Evolutionary conservation across 1,139 yeast genomes (phyloP), one percentile per base, ranked within the genome.

Genomic region (Blastobotrys capitulatus): DNA sequence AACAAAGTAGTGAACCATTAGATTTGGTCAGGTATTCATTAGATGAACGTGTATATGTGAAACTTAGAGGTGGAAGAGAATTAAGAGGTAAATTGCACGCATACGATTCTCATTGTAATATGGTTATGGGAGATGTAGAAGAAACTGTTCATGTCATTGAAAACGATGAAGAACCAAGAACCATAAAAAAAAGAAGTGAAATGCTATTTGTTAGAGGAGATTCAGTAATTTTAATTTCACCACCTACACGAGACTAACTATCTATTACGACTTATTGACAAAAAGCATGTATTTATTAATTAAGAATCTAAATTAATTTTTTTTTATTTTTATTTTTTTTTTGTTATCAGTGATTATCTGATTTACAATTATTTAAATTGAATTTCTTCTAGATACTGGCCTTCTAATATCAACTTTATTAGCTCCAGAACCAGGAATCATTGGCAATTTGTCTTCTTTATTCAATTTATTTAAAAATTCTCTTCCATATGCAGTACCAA

Each of bases 161-260:
- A 15, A 73, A 65, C 6, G 66, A 73, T 10, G 75, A 74, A 16
- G 26, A 19, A 9, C 63, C 75, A 38, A 69, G 65, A 68, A 68
- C 77, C 9, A 68, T 67, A 20, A 84, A 82, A 41, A 87, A 86
- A 64, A 74, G 76, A 53, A 79, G 89, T 20, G 96, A 87, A 52
- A 86, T 94, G 92, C 83, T 94, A 46, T 92, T 90, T 70, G 92
- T 94, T 19, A 82, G 98, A 72, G 98, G 98, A 18, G 97, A 92
- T 69, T 83, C 95, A 5, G 97, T 90, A 44, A 87, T 92, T 49
- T 76, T 89, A 60, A 80, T 87, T 53, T 82, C 87, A 52, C 73
- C 66, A 16, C 64, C 65, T 7, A 53, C 60, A 6, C 47, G 52
- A 27, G 57, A 50, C 25, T 51, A 46, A 34, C 19, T 6, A 34